Base-by-base conservation (phyloP, 495 filamentous ascomycete species). In the Polyplosphaeria fusca region DNA sequence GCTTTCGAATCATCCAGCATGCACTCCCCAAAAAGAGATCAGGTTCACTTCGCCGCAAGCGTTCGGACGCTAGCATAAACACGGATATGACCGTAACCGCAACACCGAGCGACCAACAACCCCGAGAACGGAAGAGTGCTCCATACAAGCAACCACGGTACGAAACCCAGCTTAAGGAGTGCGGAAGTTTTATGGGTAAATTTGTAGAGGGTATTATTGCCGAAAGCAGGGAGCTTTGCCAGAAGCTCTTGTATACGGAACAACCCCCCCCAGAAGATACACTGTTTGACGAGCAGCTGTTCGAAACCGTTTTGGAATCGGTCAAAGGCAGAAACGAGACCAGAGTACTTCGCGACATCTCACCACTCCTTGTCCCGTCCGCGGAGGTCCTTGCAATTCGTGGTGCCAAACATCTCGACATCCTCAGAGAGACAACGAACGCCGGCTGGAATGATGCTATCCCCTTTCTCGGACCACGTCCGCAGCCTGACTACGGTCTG, bases 401-500 rank as follows among this genome's bases (percentile, higher is more conserved):
- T 12, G 56, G 56, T 24, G 56, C 48, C 40, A 39, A 60, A 32
- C 38, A 60, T 26, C 56, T 60, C 20, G 25, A 32, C 16, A 46
- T 60, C 49, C 48, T 53, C 22, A 24, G 38, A 53, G 56, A 60
- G 48, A 53, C 48, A 46, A 60, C 48, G 11, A 60, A 60, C 27
- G 48, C 38, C 37, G 43, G 39, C 48, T 60, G 47, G 55, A 35
- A 20, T 23, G 52, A 52, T 45, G 27, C 47, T 37, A 52, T 45
- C 39, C 47, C 46, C 52, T 59, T 52, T 25, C 7, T 51, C 45
- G 55, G 60, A 14, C 42, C 61, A 42, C 60, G 64, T 48, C 64
- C 64, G 47, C 64, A 67, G 52, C 64, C 64, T 19, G 60, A 64
- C 47, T 67, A 52, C 44, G 22, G 30, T 16, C 27, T 66, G 14